Conservation (phyloP, 148 eudicot species). For the Vaccinium darrowii region DNA sequence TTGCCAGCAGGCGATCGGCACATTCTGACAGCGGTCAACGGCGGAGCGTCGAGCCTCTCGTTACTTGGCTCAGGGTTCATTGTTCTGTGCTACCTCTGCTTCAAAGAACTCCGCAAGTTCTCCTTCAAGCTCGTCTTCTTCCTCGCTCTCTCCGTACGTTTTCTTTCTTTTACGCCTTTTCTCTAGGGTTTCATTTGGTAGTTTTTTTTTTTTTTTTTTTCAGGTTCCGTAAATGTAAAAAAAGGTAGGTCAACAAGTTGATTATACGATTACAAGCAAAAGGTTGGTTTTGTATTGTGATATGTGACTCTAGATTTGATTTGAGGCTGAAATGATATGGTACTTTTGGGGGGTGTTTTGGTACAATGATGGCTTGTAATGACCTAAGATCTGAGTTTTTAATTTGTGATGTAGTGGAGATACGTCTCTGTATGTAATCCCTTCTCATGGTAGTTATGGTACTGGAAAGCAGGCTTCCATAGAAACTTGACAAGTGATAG, state of each 20-base stretch:
- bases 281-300: not conserved
- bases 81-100: slow-evolving; percentile 78
- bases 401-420: not conserved
- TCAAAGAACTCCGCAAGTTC: slow-evolving; percentile 95
- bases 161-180: not conserved
- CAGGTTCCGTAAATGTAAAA: not conserved
- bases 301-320: not conserved
- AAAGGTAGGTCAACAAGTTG: not conserved
- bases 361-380: slow-evolving; percentile 1
- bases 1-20: slow-evolving; percentile 54
- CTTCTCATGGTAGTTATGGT: not conserved
- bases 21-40: slow-evolving; percentile 60
- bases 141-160: slow-evolving; percentile 83
- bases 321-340: not conserved
- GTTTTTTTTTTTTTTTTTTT: not conserved
- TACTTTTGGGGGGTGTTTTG: not conserved
- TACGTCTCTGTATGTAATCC: not conserved
- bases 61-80: slow-evolving; percentile 78
- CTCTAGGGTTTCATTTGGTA: not conserved
- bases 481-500: not conserved
- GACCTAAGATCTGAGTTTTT: not conserved
- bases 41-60: slow-evolving; percentile 77
- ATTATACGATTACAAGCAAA: not conserved
- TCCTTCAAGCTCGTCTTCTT: slow-evolving; percentile 98
- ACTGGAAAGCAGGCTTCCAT: not conserved